Base-by-base conservation (phyloP, 2,329 filamentous ascomycete species). In the Verticillium isaacii region DNA sequence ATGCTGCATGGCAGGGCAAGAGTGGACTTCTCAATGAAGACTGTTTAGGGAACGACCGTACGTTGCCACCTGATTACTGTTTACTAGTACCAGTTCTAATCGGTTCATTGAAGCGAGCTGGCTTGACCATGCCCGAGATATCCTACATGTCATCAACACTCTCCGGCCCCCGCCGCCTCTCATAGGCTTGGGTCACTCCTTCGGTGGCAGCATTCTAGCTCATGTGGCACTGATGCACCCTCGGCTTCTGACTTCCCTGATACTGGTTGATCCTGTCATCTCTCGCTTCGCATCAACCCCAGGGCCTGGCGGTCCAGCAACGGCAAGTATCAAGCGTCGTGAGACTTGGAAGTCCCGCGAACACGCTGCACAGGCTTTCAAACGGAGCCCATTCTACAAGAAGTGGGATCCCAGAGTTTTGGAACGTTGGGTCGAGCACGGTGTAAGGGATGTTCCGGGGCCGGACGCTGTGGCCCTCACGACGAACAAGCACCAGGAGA, bases 401-500 rank as follows among this genome's bases (percentile, higher is more conserved):
- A 69, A 83, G 11, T 98, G 94, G 94, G 92, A 98, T 69, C 80
- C 84, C 1, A 84, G 93, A 55, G 93, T 93, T 0, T 80, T 97
- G 0, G 86, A 93, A 12, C 80, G 82, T 34, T 94, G 90, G 88
- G 75, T 93, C 56, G 67, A 84, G 62, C 82, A 91, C 70, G 93
- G 93, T 12, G 77, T 97, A n/a, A 84, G 90, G n/a, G 82, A 89
- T 17, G 79, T 88, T 2, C 90, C 91, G 2, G 68, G 79, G 1
- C 72, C 71, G 25, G 74, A 76, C 15, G 76, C 82, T 36, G 89
- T 93, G 1, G 94, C 92, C 0, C 81, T 95, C 2, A 85, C 85
- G 2, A 98, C 94, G 0, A 89, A 91, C 0, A 92, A 93, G 69
- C 90, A 96, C 73, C 92, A 97, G 71, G 92, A 96, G 78, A 90